Conservation (phyloP, 306 rosid genomes). For the Gastrolobium bilobum region DNA sequence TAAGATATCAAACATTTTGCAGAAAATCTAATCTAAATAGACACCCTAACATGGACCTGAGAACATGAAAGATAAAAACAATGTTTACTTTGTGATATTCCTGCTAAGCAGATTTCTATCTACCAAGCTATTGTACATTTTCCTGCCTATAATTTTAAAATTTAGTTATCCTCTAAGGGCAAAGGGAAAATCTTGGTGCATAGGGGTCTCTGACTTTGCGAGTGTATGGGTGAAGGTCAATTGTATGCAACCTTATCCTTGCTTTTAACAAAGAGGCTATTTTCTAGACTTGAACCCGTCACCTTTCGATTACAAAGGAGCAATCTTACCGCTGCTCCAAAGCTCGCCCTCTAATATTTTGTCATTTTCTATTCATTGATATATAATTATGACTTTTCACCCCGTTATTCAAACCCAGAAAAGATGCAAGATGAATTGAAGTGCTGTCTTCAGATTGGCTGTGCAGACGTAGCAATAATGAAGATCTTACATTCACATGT, state of each 20-base stretch:
- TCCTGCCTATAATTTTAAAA: neutral
- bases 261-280: too few species aligned
- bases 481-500: neutral
- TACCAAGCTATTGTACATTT: neutral
- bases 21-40: neutral
- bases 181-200: too few species aligned
- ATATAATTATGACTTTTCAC: slow-evolving; percentile 4
- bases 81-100: slow-evolving; percentile 20
- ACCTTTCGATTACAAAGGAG: too few species aligned
- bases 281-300: too few species aligned
- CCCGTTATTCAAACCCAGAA: slow-evolving; percentile 4
- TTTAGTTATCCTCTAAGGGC: neutral
- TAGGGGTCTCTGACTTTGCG: too few species aligned
- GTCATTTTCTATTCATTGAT: neutral
- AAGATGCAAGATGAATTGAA: slow-evolving; percentile 27
- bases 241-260: too few species aligned
- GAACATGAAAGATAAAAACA: slow-evolving; percentile 7
- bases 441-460: slow-evolving; percentile 30
- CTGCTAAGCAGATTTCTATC: neutral
- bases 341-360: too few species aligned
- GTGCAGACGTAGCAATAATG: neutral
- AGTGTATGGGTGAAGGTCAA: too few species aligned
- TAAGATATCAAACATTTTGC: slow-evolving; percentile 19
- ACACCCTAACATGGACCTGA: neutral
- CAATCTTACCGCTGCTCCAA: too few species aligned